These are phyloP conservation scores for Yarrowia sp. DNA, from an alignment of 805 yeast genomes.

Conservation along the genomic window DNA sequence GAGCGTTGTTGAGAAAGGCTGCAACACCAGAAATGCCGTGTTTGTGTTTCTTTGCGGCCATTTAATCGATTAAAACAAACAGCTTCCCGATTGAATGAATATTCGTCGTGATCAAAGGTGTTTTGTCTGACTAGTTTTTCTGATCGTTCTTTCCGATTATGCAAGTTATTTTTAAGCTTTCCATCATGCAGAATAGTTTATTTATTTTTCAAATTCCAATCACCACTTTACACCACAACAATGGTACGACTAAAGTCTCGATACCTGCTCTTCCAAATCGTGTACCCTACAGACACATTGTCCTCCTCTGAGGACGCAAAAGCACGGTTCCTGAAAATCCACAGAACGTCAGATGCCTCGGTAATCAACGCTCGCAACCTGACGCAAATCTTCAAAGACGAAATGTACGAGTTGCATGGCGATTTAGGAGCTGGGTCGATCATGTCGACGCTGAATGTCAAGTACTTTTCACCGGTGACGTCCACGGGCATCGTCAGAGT, in stretches of 20 bases:
- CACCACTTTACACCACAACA: background rate
- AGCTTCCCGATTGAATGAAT: too few species aligned
- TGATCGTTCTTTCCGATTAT: background rate
- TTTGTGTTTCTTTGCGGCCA: background rate
- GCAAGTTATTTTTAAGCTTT: background rate
- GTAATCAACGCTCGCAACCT: conserved; percentile 59
- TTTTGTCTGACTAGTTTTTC: background rate
- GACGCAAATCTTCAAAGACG: conserved; percentile 60
- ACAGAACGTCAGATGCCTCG: conserved; percentile 45
- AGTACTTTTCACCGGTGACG: conserved; percentile 82
- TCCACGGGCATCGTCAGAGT: conserved; percentile 86
- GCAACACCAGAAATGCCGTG: conserved; percentile 6
- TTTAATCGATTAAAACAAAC: background rate
- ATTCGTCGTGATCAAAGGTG: too few species aligned
- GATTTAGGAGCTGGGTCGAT: conserved; percentile 75
- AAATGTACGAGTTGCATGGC: conserved; percentile 73
- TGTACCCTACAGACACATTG: conserved; percentile 61
- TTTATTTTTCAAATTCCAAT: too few species aligned
- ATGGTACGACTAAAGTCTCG: conserved; percentile 93
- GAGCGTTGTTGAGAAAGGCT: conserved; percentile 8
- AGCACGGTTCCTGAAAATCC: conserved; percentile 39
- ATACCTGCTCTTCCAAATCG: conserved; percentile 79
- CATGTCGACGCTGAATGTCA: conserved; percentile 65
- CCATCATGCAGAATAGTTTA: too few species aligned
- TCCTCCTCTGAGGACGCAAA: conserved; percentile 40